Base-by-base conservation (phyloP, 768 basidiomycete species). In the Boletellus ananas region DNA sequence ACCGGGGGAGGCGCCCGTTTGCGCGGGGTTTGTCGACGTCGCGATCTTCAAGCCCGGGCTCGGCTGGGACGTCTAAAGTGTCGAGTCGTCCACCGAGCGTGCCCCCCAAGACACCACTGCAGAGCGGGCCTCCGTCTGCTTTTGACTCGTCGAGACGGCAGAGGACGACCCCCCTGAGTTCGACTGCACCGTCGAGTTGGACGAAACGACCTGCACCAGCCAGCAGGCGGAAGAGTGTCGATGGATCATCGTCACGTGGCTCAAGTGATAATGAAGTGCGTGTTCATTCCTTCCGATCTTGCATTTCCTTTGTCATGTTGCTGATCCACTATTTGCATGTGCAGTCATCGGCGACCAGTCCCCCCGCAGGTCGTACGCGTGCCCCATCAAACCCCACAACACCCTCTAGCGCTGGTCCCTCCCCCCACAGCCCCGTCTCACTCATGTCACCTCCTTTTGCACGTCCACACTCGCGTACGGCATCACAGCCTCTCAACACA, bases 211-310 rank as follows among this genome's bases (percentile, higher is more conserved):
- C 86, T 4, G 70, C 73, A 14, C 87, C 87, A 13, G 83, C 84
- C 6, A 70, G 76, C 40, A 75, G 90, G 47, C 73, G 87, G 46
- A 87, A 78, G 70, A 90, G 89, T 52, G 79, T 87, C 57, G 87
- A 85, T 10, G 84, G 76, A 52, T 71, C 76, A 25, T 66, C 72
- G 37, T 67, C 65, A 36, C 72, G 69, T 21, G 65, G 70, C 8
- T 54, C 64, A 41, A 90, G 89, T 58, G 90, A 92, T 57, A 82
- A 83, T 3, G 90, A 92, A 75, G 89, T 88, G 37, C 44, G 78
- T 57, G 13, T 56, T 34, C 31, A 23, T 54, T 25, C 21, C 38
- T 47, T 23, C 9, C 7, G 11, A 29, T 23, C 33, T 27, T 25
- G 33, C 21, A 31, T 45, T 25, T 38, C 34, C n/a, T 36, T 39